Base-by-base conservation (phyloP, 2,329 filamentous ascomycete genomes). In the Phyllosticta capitalensis region DNA sequence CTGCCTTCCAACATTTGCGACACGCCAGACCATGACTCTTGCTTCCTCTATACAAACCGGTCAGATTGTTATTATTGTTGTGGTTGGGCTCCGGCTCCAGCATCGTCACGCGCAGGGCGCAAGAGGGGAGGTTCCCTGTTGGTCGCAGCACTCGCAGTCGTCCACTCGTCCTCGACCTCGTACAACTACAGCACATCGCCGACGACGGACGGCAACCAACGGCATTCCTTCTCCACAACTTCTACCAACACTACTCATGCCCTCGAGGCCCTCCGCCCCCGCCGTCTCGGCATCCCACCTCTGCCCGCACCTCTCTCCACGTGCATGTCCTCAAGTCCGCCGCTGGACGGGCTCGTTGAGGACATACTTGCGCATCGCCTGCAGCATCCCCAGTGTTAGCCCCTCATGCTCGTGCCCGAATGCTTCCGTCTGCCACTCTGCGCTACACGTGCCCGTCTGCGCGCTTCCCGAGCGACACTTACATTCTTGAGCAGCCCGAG, bases 401-500 rank as follows among this genome's bases (percentile, higher is more conserved):
- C 60, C 56, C 58, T 63, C 63, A 60, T 63, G 38, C 56, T 38
- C 26, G 30, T 24, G 54, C 7, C 28, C 45, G 24, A 7, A 26
- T 3, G 3, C 24, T 49, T 17, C 26, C 63, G 65, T 65, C 64
- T 64, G 58, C 60, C 19, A 4, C 54, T 26, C 22, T 28, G 54
- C 52, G 38, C 55, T 45, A 60, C 54, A 60, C 53, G 58, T 52
- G 58, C 51, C 38, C 53, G 51, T 38, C 56, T 28, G 12, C 21
- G 20, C 45, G 21, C 45, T 26, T 12, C 56, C 17, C 20, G 19
- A 22, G 28, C 61, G 48, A 50, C 5, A 73, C 76, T 69, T 69
- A 80, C 78, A 60, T 71, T 72, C 66, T 82, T 83, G 61, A 86
- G 72, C 63, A 82, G 75, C 49, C 85, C 81, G 60, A 96, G 82